A percentile compares a stretch with the other conserved stretches of the same genome.
Evolutionary conservation across 345 rosid species (phyloP).

Genomic region (Acer yangbiense): DNA sequence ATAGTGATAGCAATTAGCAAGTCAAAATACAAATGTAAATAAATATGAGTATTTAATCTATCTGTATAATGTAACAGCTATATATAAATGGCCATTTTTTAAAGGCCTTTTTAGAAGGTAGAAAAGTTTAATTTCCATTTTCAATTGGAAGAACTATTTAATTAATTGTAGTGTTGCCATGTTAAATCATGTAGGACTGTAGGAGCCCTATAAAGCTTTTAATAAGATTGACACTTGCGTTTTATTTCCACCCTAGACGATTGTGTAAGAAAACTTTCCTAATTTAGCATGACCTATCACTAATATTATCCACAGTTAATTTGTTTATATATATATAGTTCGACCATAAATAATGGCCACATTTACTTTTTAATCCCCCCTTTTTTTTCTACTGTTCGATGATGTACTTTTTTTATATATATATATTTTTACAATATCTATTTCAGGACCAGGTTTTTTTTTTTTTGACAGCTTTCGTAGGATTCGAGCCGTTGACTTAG

Average conservation of each 20-base stretch:
- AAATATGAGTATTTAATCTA: no score
- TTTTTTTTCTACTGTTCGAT: neutral
- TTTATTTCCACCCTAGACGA: neutral
- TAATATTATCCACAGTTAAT: neutral
- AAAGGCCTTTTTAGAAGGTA: no score
- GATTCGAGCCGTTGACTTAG: no score
- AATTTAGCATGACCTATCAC: neutral
- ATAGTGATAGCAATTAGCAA: no score
- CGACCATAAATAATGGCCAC: neutral
- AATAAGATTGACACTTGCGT: neutral
- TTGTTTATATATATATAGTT: neutral
- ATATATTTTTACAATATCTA: no score
- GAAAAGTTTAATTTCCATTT: no score
- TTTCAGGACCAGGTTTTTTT: no score
- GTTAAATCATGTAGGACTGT: constrained; percentile 22
- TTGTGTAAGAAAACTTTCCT: neutral
- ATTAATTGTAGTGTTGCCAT: constrained; percentile 7
- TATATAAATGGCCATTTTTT: no score
- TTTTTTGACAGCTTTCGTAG: no score
- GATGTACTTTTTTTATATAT: neutral
- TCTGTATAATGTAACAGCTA: no score
- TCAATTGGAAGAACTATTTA: no score
- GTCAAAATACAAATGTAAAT: no score
- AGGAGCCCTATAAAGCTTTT: neutral
- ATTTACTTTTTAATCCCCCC: neutral